Evolutionary conservation across 2,329 filamentous ascomycete species (phyloP).

Genomic region (Ophiocordyceps camponoti-rufipedis): DNA sequence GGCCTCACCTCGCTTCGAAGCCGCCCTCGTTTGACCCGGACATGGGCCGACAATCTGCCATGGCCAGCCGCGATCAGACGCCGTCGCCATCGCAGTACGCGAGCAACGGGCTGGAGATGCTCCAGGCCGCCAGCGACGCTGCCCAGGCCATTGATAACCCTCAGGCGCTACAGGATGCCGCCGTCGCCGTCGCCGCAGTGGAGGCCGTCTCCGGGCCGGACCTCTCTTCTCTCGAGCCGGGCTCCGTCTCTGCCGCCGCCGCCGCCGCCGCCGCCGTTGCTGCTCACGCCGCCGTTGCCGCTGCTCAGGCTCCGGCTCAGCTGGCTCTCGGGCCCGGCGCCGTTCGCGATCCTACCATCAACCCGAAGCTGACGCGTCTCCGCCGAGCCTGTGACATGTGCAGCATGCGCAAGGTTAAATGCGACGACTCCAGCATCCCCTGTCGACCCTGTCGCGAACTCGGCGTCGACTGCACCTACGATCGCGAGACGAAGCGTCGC

Average conservation of each 20-base stretch:
- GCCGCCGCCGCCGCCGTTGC: slow-evolving; percentile 5
- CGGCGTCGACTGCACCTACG: slow-evolving; percentile 38
- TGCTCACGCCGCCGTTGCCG: slow-evolving; percentile 2
- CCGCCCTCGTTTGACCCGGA: slow-evolving; percentile 11
- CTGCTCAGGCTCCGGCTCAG: not conserved
- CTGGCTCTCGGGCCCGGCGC: slow-evolving; percentile 2
- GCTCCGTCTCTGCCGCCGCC: slow-evolving; percentile 2
- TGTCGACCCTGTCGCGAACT: slow-evolving; percentile 39
- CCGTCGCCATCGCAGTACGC: slow-evolving; percentile 15
- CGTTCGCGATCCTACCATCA: slow-evolving; percentile 22
- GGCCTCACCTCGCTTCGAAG: slow-evolving; percentile 21
- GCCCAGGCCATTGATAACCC: slow-evolving; percentile 20
- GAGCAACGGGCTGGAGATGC: slow-evolving; percentile 25
- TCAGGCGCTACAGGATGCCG: slow-evolving; percentile 20
- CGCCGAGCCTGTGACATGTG: slow-evolving; percentile 43
- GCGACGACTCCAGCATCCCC: slow-evolving; percentile 35
- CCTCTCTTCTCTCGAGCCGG: not conserved
- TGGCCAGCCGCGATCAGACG: slow-evolving; percentile 5
- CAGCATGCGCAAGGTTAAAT: slow-evolving; percentile 44
- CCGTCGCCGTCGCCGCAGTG: slow-evolving; percentile 16
- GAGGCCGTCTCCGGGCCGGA: slow-evolving; percentile 10
- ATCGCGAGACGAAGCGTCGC: slow-evolving; percentile 37
- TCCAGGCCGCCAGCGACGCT: slow-evolving; percentile 26
- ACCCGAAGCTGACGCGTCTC: slow-evolving; percentile 34
- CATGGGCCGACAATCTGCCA: slow-evolving; percentile 26